Evolutionary conservation across 805 yeast genomes (phyloP).

Genomic region (Candida chilensis): DNA sequence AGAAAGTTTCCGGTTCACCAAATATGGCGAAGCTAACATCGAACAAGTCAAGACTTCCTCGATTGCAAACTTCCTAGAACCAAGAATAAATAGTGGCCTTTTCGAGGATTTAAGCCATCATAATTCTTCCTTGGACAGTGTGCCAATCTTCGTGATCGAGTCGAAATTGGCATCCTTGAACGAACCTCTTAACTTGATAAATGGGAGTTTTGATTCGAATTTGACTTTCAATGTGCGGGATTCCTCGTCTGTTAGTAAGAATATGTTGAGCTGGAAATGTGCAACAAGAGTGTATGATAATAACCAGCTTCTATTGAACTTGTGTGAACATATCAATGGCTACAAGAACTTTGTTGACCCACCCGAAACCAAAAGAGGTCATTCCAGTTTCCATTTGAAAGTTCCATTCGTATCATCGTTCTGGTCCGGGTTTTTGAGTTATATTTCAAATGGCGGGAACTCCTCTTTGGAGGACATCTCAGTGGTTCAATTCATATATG

Average conservation of each 20-base stretch:
- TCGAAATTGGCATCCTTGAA: not conserved
- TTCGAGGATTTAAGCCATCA: too few relatives aligned
- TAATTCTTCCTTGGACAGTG: too few relatives aligned
- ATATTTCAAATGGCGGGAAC: conserved; percentile 18
- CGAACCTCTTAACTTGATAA: not conserved
- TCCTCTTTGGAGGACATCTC: conserved; percentile 9
- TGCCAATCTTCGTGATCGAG: not conserved
- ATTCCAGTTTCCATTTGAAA: conserved; percentile 12
- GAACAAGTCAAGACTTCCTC: too few relatives aligned
- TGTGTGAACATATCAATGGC: conserved; percentile 21
- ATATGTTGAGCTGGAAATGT: conserved; percentile 15
- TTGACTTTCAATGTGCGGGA: conserved; percentile 1
- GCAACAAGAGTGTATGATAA: conserved; percentile 14
- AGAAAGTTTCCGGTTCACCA: not conserved
- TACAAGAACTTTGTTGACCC: conserved; percentile 9
- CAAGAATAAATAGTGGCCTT: too few relatives aligned
- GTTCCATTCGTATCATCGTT: conserved; percentile 27
- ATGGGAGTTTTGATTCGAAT: not conserved
- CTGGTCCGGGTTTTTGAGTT: conserved; percentile 27
- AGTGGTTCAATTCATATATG: conserved; percentile 21
- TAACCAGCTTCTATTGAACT: conserved; percentile 10
- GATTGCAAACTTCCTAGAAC: too few relatives aligned
- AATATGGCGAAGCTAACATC: too few relatives aligned
- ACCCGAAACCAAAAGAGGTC: not conserved
- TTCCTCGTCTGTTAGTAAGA: not conserved